Evolutionary conservation across 805 yeast species (phyloP).

Genomic region (Candida wancherniae): DNA sequence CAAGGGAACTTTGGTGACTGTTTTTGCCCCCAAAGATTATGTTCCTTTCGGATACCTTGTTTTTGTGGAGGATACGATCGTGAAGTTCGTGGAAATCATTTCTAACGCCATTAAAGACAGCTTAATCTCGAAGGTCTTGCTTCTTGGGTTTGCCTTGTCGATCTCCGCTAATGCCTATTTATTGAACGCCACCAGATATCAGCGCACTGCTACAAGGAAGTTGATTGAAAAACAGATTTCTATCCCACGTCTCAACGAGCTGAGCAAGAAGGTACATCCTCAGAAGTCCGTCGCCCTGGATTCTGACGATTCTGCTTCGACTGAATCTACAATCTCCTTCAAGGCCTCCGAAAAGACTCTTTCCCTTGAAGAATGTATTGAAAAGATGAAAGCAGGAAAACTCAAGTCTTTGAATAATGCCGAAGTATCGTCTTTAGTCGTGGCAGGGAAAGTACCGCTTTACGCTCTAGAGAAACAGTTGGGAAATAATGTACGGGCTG

Average conservation of each 20-base stretch:
- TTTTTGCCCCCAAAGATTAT: constrained; percentile 54
- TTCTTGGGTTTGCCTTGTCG: constrained; percentile 69
- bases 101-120: constrained; percentile 74
- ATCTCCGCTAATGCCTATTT: constrained; percentile 79
- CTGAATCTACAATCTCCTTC: constrained; percentile 23
- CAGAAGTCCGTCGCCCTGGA: constrained; percentile 4
- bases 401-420: constrained; percentile 61
- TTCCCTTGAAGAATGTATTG: constrained; percentile 60
- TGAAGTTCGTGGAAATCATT: constrained; percentile 48
- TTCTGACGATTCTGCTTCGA: constrained; percentile 16
- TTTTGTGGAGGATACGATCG: constrained; percentile 57
- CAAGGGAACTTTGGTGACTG: constrained; percentile 52
- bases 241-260: constrained; percentile 17
- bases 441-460: constrained; percentile 76
- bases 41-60: constrained; percentile 53
- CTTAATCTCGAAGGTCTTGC: constrained; percentile 69
- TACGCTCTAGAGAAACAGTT: constrained; percentile 93
- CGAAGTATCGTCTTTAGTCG: constrained; percentile 69
- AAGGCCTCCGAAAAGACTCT: constrained; percentile 24
- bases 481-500: constrained; percentile 88
- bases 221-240: constrained; percentile 38
- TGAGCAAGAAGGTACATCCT: constrained; percentile 5
- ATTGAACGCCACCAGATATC: constrained; percentile 77
- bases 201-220: constrained; percentile 41
- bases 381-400: constrained; percentile 64